Percentiles rank a stretch among this genome's conserved stretches.
Conservation (phyloP, 2,329 filamentous ascomycete species). For the Cladosporium sp. region DNA sequence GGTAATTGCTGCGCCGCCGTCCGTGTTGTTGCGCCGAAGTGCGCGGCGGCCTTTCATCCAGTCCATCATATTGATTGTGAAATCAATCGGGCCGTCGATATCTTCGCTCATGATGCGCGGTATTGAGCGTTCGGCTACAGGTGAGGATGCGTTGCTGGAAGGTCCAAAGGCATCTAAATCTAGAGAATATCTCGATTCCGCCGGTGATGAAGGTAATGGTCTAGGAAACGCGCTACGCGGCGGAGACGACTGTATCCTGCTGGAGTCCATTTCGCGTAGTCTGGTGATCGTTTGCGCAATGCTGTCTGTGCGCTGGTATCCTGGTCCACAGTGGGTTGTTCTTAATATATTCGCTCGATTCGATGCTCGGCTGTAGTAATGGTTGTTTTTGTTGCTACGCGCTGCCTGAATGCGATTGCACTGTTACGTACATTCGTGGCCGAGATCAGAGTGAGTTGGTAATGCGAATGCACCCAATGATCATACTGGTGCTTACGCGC, state of each 20-base stretch:
- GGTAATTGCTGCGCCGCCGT: constrained; percentile 1
- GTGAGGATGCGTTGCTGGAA: background rate
- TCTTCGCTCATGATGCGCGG: constrained; percentile 29
- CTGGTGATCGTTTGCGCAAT: too few species aligned
- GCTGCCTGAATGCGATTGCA: too few species aligned
- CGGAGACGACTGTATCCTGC: constrained; percentile 11
- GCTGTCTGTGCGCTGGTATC: too few species aligned
- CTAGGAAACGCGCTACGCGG: constrained; percentile 3
- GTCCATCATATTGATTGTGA: constrained; percentile 33
- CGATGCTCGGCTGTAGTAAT: too few species aligned
- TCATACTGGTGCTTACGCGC: background rate
- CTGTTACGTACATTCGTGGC: too few species aligned
- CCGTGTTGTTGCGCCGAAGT: constrained; percentile 20
- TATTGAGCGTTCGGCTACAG: constrained; percentile 12
- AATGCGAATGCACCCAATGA: background rate
- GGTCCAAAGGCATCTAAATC: constrained; percentile 28
- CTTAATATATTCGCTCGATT: too few species aligned
- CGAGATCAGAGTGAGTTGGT: too few species aligned
- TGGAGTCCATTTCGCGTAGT: constrained; percentile 7
- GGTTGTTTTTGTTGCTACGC: too few species aligned
- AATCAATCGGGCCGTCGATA: constrained; percentile 36
- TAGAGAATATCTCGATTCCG: constrained; percentile 26
- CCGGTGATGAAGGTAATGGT: constrained; percentile 2
- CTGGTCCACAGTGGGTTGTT: too few species aligned
- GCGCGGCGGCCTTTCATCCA: constrained; percentile 27